Conservation (phyloP, 225 moss, liverwort and hornwort genomes). For the Straminergon stramineum region DNA sequence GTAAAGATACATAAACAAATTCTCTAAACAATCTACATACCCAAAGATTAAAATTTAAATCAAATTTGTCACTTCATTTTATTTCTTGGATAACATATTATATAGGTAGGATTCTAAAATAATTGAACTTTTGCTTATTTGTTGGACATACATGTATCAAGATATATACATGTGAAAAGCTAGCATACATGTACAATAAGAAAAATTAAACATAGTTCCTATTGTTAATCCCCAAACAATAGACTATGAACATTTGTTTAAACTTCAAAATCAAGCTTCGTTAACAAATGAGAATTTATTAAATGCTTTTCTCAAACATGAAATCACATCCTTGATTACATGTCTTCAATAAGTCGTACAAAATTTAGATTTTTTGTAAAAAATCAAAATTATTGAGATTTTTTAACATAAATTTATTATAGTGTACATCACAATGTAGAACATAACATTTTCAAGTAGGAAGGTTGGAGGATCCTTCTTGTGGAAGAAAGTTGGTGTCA, state of each 20-base stretch:
- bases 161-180: neutral
- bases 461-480: neutral
- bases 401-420: neutral
- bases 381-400: neutral
- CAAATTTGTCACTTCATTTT: neutral
- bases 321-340: neutral
- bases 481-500: too few species aligned
- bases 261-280: neutral
- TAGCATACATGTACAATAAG: neutral
- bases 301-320: accelerated
- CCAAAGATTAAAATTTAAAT: neutral
- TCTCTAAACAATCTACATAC: neutral
- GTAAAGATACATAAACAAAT: neutral
- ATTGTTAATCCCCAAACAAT: neutral
- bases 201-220: neutral
- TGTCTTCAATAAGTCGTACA: neutral
- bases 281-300: too few species aligned
- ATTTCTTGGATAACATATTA: neutral
- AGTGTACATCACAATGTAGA: neutral
- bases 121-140: neutral
- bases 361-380: too few species aligned
- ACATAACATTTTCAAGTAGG: neutral
- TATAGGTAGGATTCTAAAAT: accelerated
- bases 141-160: neutral
- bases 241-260: neutral